These are phyloP conservation scores for Baorangia bicolor DNA, from an alignment of 768 basidiomycete species.

Conservation along the genomic window DNA sequence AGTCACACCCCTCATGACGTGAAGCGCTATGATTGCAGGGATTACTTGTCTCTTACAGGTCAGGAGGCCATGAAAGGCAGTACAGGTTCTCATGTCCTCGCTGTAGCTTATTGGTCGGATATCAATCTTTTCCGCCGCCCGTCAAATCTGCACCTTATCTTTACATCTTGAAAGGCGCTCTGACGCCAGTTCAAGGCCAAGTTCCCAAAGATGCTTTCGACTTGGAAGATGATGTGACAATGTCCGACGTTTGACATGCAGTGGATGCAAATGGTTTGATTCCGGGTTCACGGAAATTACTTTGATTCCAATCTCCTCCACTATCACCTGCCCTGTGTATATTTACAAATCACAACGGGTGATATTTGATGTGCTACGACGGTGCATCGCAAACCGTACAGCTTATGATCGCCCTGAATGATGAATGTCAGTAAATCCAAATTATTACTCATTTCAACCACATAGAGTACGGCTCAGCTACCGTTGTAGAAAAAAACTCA, in stretches of 20 bases:
- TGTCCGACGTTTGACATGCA: conserved; percentile 5
- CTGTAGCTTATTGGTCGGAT: conserved; percentile 52
- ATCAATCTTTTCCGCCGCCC: conserved; percentile 77
- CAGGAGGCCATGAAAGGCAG: conserved; percentile 72
- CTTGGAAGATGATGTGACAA: conserved; percentile 33
- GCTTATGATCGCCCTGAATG: neutral
- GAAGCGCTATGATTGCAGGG: conserved; percentile 17
- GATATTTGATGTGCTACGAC: neutral
- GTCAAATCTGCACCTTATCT: conserved; percentile 74
- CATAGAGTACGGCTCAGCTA: conserved; percentile 58
- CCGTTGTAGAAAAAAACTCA: conserved; percentile 78
- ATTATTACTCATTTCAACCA: neutral
- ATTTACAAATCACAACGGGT: neutral
- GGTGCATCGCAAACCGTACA: neutral
- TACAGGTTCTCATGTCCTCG: conserved; percentile 61
- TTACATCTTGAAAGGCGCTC: conserved; percentile 77
- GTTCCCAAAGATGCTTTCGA: conserved; percentile 83
- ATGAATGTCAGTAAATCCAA: conserved; percentile 8
- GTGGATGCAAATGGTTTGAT: neutral
- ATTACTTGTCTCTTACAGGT: conserved; percentile 35
- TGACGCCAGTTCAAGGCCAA: conserved; percentile 88
- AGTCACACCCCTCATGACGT: conserved; percentile 7
- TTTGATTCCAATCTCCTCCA: neutral
- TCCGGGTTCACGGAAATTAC: neutral
- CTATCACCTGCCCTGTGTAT: neutral